Base-by-base conservation (phyloP, 1,284 basidiomycete species). In the Neonothopanus nambi region DNA sequence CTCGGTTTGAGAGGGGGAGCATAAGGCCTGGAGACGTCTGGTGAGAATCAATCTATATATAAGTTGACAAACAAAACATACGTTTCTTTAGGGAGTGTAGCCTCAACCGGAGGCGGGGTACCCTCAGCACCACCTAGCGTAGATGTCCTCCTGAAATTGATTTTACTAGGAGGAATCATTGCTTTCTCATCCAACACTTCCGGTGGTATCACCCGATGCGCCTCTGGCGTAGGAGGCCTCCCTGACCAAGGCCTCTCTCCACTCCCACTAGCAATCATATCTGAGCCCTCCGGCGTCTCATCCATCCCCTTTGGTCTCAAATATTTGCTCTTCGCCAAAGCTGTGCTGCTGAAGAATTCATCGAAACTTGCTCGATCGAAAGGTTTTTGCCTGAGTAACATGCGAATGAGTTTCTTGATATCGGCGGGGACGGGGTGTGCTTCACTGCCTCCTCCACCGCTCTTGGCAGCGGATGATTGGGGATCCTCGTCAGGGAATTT, bases 401-500 rank as follows among this genome's bases (percentile, higher is more conserved):
- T 71, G 3, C 93, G 82, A 40, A 99, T 94, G 47, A 99, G 84
- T 28, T 80, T 79, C 74, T 99, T 98, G 69, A 99, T 81, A 64
- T 98, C 96, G 1, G 72, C 66, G 0, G 93, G 84, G 9, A 98
- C 93, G 0, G 81, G 75, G 11, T 74, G 66, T 12, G 77, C 63
- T 51, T 79, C 74, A 57, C 78, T 76, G 36, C 78, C 73, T 12
- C 73, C 71, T 24, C 67, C 68, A 20, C 68, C 65, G 54, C 59
- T 60, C 58, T 66, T 66, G 24, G 65, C 68, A 4, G 65, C 62
- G 9, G 66, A 52, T 2, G 74, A 66, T 5, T 69, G 62, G 2
- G 81, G 76, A 58, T 85, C 87, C 65, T 98, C 96, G 65, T 98
- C 96, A 0, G 94, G 95, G 60, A 98, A 98, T 67, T 87, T 91